These are phyloP conservation scores for Peronospora destructor DNA, from an alignment of 352 stramenopile species.

Conservation along the genomic window DNA sequence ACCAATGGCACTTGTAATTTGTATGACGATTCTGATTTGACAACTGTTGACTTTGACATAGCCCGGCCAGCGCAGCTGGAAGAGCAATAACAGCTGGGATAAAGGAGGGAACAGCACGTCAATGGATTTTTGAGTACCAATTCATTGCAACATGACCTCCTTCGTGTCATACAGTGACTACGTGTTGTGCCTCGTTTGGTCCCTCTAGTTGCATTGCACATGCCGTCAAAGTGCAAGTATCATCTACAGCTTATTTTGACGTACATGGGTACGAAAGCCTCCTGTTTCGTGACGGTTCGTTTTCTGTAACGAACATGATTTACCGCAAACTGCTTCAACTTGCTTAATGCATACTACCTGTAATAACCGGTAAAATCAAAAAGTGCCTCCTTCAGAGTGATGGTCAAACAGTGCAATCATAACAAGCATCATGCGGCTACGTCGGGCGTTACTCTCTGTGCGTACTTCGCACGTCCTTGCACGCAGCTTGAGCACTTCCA, in stretches of 20 bases:
- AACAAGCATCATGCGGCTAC: constrained; percentile 9
- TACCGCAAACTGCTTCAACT: constrained; percentile 8
- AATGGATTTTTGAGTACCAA: constrained; percentile 7
- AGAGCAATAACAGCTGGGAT: constrained; percentile 11
- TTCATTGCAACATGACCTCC: background rate
- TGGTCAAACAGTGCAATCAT: constrained; percentile 7
- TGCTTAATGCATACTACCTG: constrained; percentile 2
- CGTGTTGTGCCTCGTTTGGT: constrained; percentile 3
- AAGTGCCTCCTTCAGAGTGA: background rate
- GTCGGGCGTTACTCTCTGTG: constrained; percentile 1
- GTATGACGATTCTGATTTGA: constrained; percentile 8
- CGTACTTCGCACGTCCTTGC: background rate
- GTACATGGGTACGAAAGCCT: background rate
- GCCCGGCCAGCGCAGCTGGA: constrained; percentile 18
- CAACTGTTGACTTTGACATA: constrained; percentile 15
- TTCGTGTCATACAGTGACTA: constrained; percentile 6
- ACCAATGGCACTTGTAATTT: constrained; percentile 5
- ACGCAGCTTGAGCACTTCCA: constrained; percentile 10
- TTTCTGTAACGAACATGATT: constrained; percentile 34
- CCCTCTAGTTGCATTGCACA: background rate
- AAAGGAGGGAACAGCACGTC: constrained; percentile 6
- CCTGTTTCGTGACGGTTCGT: constrained; percentile 8
- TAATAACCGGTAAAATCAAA: constrained; percentile 1
- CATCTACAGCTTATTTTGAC: background rate
- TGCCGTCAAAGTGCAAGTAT: background rate